Evolutionary conservation across 2,329 filamentous ascomycete genomes (phyloP), one percentile per base, ranked within the genome.

Genomic region (Claviceps spartinae): DNA sequence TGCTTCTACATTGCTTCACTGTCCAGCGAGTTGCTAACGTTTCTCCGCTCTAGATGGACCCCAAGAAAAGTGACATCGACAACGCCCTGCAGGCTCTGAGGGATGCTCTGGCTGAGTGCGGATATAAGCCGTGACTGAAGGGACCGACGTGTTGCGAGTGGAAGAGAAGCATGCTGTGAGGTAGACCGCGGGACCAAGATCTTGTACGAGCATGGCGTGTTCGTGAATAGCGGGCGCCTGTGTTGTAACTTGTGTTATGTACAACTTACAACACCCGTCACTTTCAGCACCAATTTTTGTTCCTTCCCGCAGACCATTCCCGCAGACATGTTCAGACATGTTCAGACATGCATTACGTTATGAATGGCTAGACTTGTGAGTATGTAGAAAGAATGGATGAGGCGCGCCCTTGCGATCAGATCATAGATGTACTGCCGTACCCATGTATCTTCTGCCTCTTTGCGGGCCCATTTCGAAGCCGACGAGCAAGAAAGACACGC

Each of bases 1-100:
- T 45, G 16, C 40, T 45, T 11, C 14, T 34, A n/a, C 6, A 7
- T 24, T 24, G 30, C 36, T 24, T 6, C 52, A 13, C 13, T 13
- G 51, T 45, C 8, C 3, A 16, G n/a, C 9, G 18, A 37, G 44
- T 41, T 24, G 30, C 50, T 52, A 44, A 52, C n/a, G n/a, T 37
- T 43, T 7, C 36, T 18, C 7, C 3, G 8, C 30, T 45, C 54
- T 51, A 82, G 71, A 87, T 83, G 62, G 88, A 96, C 64, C 78
- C 87, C 30, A 80, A 79, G 56, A 78, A 90, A 56, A 78, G 77
- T 50, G 88, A 98, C 65, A 81, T 97, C 60, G 86, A 94, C 57
- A 86, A 85, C 62, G 93, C 91, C 1, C 75, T 97, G 56, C 74
- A 82, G 59, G 86, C 87, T 45, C 69, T 98, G 59, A 83, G 85